Evolutionary conservation across 495 filamentous ascomycete genomes (phyloP), one percentile per base, ranked within the genome.

Genomic region (Penicillium odoratum): DNA sequence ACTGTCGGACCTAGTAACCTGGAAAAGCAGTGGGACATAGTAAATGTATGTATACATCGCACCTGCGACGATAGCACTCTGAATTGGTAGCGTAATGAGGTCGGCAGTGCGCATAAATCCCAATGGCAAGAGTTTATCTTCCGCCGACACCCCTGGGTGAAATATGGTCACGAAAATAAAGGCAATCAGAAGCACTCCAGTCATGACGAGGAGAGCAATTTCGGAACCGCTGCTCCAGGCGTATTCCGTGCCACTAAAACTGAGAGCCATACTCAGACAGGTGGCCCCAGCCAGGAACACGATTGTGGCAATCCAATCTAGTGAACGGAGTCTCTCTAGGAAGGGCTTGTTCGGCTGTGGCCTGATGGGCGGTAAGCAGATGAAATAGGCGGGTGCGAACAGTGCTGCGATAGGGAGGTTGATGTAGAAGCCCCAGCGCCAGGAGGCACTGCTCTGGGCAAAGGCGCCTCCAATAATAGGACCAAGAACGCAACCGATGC

Each of bases 11-110:
- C 42, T 21, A 13, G 28, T 26, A 34, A 57, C 51, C 26, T 50
- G 55, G 36, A 57, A 57, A 13, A 31, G 44, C 21, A 57, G 36
- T 1, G 55, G 55, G 21, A 51, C 38, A 44, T 51, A 51, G 16
- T 57, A 57, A 25, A 42, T 51, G 5, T 16, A 30, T 25, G 43
- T 26, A 18, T 47, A 47, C 47, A 57, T 47, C 5, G 16, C 47
- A 50, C 33, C 52, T 25, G 52, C 40, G 42, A 55, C 43, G 16
- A 55, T 29, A 44, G 38, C 31, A 34, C 42, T 51, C 13, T 33
- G 38, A 13, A 57, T 36, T 25, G 47, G 34, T 3, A 57, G 34
- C 5, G n/a, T 44, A 15, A 57, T 21, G 18, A 50, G 16, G 1
- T 18, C 16, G 15, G 46, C 33, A 7, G 18, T 31, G 16, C 54